Evolutionary conservation across 2,329 filamentous ascomycete genomes (phyloP), one percentile per base, ranked within the genome.

Genomic region (Leptoxyphium fumago): DNA sequence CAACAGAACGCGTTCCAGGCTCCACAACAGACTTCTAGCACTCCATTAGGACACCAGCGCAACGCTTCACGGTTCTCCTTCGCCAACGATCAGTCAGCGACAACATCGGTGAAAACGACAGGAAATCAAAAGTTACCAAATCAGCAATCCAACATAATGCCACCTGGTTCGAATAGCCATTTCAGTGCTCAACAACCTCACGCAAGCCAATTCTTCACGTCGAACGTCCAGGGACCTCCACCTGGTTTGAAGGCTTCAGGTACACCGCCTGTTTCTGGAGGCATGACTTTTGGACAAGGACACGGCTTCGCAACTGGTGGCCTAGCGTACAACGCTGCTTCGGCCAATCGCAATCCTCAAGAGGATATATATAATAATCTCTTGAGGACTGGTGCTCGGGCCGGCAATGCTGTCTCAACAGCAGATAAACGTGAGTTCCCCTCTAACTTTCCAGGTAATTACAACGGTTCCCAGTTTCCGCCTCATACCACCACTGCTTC

Each of bases 171-270:
- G 42, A 59, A 55, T 39, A 58, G 55, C 39, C 67, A 68, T 30
- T 73, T 71, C 54, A 59, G 60, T 63, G 77, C 61, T 63, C 74
- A 76, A 53, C 67, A 72, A 51, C 56, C 65, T 40, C 60, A 74
- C 42, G 63, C 72, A 51, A 77, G 73, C 50, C 83, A 84, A 50
- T 91, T 86, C 60, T 95, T 91, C 62, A 77, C 80, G 40, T 80
- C 78, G 43, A 84, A 84, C 9, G 86, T 95, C 57, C 86, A 93
- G 56, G 89, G 88, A 2, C 91, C 93, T 26, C 91, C 91, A 47
- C 93, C 91, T 1, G 91, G 91, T 9, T 72, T 98, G 26, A 98
- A 98, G 67, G 93, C 89, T 17, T 88, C 88, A 2, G 86, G 87
- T 38, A 96, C 89, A 14, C 89, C 91, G 46, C 89, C 91, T 13